A percentile compares a stretch with the other conserved stretches of the same genome.
phyloP scores from a whole-genome alignment of 2,329 filamentous ascomycete genomes.

The Pseudogymnoascus sp. region DNA sequence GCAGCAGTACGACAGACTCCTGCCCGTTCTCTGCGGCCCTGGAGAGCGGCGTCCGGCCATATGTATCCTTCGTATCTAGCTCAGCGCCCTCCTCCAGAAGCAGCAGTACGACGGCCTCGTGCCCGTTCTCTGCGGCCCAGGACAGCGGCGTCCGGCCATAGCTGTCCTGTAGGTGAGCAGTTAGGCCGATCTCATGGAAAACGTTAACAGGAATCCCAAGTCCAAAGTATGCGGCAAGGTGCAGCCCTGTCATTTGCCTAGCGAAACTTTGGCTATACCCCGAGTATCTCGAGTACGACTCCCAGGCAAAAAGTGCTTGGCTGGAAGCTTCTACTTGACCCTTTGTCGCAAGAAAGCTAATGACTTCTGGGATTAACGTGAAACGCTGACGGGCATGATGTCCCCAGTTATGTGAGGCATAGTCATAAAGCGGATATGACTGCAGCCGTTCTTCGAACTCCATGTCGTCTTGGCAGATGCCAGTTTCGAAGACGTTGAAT shows the following conservation, averaged over 20 bases:
- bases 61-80: background rate
- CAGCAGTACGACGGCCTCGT: constrained; percentile 15
- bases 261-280: constrained; percentile 13
- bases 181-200: background rate
- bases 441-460: constrained; percentile 18
- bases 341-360: constrained; percentile 17
- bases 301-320: constrained; percentile 18
- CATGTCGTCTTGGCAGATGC: constrained; percentile 14
- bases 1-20: too few species aligned
- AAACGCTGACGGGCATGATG: constrained; percentile 22
- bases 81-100: constrained; percentile 8
- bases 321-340: constrained; percentile 15
- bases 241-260: constrained; percentile 19
- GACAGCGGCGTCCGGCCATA: constrained; percentile 14
- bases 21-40: constrained; percentile 13
- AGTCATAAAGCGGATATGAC: constrained; percentile 24
- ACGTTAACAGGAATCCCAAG: background rate
- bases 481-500: constrained; percentile 17
- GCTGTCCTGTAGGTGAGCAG: constrained; percentile 22
- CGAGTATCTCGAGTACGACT: background rate
- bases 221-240: constrained; percentile 25
- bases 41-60: constrained; percentile 17
- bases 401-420: constrained; percentile 30
- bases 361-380: constrained; percentile 5
- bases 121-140: background rate